A percentile compares a stretch with the other conserved stretches of the same genome.
phyloP scores from a whole-genome alignment of 108 stramenopile species.

The Thalassiosira profunda region DNA sequence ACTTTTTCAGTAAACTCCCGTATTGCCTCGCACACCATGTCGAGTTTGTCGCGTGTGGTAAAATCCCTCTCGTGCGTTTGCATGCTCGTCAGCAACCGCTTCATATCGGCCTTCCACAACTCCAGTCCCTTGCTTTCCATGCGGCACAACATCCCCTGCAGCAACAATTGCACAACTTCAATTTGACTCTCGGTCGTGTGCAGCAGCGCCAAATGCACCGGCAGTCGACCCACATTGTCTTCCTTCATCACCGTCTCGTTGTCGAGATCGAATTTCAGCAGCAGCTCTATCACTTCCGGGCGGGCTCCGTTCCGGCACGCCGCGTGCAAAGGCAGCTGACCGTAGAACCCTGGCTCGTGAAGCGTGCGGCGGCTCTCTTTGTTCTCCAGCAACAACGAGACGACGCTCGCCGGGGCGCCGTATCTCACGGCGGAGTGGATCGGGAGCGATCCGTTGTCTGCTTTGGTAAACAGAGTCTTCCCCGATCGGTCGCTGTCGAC shows the following conservation, averaged over 20 bases:
- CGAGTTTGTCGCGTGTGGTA: conserved; percentile 60
- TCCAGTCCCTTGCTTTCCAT: conserved; percentile 56
- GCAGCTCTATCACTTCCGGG: conserved; percentile 41
- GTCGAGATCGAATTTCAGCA: conserved; percentile 45
- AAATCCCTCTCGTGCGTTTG: conserved; percentile 61
- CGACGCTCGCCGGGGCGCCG: conserved; percentile 54
- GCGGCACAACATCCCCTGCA: conserved; percentile 58
- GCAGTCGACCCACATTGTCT: conserved; percentile 59
- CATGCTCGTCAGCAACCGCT: conserved; percentile 37
- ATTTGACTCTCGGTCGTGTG: conserved; percentile 41
- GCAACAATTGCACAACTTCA: conserved; percentile 32
- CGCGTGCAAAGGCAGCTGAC: conserved; percentile 66
- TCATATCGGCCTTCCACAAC: conserved; percentile 58
- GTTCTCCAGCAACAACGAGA: conserved; percentile 53
- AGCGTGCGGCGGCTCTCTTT: conserved; percentile 37
- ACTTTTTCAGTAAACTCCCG: conserved; percentile 44
- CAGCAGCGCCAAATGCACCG: conserved; percentile 62
- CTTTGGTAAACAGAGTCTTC: conserved; percentile 45
- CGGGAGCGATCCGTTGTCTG: conserved; percentile 60
- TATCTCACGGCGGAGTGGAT: conserved; percentile 69
- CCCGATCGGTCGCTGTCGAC: conserved; percentile 57
- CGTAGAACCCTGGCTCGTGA: conserved; percentile 46
- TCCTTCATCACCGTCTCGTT: conserved; percentile 47
- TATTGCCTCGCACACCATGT: conserved; percentile 49
- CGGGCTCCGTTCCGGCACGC: conserved; percentile 60